These are phyloP conservation scores for Pythium periplocum DNA, from an alignment of 352 stramenopile genomes.

Conservation along the genomic window DNA sequence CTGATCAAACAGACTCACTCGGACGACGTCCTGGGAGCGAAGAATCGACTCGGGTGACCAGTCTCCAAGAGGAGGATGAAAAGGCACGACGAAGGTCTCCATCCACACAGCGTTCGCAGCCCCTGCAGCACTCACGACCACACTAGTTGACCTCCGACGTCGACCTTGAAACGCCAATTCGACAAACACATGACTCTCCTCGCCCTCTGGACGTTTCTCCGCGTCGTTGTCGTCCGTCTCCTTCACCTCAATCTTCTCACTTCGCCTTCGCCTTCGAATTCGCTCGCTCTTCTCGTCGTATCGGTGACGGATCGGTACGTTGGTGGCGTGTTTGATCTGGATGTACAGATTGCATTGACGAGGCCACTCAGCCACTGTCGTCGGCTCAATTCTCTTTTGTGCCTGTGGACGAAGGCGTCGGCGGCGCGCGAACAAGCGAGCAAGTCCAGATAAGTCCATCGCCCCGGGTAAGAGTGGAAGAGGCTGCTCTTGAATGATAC, in stretches of 20 bases:
- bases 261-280: constrained; percentile 5
- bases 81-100: constrained; percentile 87
- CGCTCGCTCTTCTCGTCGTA: neutral
- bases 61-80: constrained; percentile 76
- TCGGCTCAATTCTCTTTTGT: constrained; percentile 17
- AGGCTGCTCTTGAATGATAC: constrained; percentile 81
- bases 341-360: constrained; percentile 72
- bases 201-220: neutral
- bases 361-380: constrained; percentile 43
- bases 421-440: constrained; percentile 43
- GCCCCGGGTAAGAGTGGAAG: constrained; percentile 70
- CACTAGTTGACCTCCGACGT: constrained; percentile 53
- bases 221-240: constrained; percentile 12
- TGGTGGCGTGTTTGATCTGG: constrained; percentile 74
- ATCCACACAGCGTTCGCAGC: constrained; percentile 84
- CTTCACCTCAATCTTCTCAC: constrained; percentile 2
- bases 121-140: constrained; percentile 6
- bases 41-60: constrained; percentile 71
- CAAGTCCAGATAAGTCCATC: constrained; percentile 59
- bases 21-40: constrained; percentile 69
- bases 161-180: constrained; percentile 82
- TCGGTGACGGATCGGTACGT: constrained; percentile 50
- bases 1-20: constrained; percentile 88
- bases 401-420: constrained; percentile 44
- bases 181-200: constrained; percentile 47